Percentiles rank a stretch among this genome's conserved stretches.
These are phyloP conservation scores for Aegilops bicornis DNA, from an alignment of 176 grass and related monocot species.

Conservation along the genomic window DNA sequence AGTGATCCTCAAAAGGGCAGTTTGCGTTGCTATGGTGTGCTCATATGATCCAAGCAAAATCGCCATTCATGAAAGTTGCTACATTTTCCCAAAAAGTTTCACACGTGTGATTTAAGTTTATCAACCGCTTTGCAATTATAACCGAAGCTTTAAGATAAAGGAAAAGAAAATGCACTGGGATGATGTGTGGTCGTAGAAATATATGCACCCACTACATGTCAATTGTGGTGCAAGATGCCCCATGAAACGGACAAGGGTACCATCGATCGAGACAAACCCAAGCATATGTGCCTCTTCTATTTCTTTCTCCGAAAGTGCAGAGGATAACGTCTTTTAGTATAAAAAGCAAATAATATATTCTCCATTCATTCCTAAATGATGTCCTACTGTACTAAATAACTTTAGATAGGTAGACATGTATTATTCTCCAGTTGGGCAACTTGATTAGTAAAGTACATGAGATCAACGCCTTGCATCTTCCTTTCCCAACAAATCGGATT, in stretches of 20 bases:
- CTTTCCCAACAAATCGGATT: neutral
- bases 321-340: neutral
- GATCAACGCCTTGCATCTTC: neutral
- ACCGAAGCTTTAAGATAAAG: neutral
- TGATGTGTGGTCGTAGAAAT: neutral
- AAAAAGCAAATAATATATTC: neutral
- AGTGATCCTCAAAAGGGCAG: neutral
- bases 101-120: neutral
- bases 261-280: neutral
- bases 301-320: neutral
- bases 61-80: neutral
- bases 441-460: neutral
- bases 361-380: too few species aligned
- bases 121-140: neutral
- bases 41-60: neutral
- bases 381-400: neutral
- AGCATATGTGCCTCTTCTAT: neutral
- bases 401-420: neutral
- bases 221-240: neutral
- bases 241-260: neutral
- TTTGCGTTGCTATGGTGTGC: neutral
- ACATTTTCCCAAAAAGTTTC: neutral
- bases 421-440: neutral
- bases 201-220: neutral
- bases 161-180: neutral